Evolutionary conservation across 1,284 basidiomycete species (phyloP).

Genomic region (Coriolopsis trogii): DNA sequence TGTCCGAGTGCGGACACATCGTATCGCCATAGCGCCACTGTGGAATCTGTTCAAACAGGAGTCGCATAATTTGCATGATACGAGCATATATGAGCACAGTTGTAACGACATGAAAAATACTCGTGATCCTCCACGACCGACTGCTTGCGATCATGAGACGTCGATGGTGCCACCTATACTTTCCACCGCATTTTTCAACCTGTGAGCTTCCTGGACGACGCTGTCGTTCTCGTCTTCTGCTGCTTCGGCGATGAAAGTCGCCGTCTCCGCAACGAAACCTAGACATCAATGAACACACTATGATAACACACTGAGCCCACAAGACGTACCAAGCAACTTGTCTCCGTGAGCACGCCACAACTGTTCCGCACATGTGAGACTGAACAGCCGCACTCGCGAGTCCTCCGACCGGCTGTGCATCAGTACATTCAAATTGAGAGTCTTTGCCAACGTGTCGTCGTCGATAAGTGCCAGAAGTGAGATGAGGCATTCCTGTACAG

Average conservation of each 20-base stretch:
- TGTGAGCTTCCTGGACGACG: conserved; percentile 68
- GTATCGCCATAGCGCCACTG: too few relatives aligned
- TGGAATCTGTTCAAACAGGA: too few relatives aligned
- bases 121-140: too few relatives aligned
- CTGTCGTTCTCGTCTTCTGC: conserved; percentile 82
- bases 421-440: conserved; percentile 82
- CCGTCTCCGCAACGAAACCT: conserved; percentile 77
- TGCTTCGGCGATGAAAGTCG: conserved; percentile 83
- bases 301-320: not conserved
- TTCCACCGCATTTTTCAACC: conserved; percentile 69
- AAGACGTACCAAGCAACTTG: conserved; percentile 66
- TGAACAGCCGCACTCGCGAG: conserved; percentile 63
- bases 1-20: too few relatives aligned
- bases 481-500: conserved; percentile 51
- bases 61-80: too few relatives aligned
- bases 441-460: conserved; percentile 73
- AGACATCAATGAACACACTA: not conserved
- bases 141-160: not conserved
- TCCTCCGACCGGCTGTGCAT: conserved; percentile 88
- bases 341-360: conserved; percentile 83
- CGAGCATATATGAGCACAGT: not conserved
- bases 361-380: conserved; percentile 68
- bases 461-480: conserved; percentile 58
- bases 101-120: not conserved
- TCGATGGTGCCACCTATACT: conserved; percentile 67